Evolutionary conservation across 164 flowering plant genomes (phyloP).

Genomic region (Magnolia officinalis): DNA sequence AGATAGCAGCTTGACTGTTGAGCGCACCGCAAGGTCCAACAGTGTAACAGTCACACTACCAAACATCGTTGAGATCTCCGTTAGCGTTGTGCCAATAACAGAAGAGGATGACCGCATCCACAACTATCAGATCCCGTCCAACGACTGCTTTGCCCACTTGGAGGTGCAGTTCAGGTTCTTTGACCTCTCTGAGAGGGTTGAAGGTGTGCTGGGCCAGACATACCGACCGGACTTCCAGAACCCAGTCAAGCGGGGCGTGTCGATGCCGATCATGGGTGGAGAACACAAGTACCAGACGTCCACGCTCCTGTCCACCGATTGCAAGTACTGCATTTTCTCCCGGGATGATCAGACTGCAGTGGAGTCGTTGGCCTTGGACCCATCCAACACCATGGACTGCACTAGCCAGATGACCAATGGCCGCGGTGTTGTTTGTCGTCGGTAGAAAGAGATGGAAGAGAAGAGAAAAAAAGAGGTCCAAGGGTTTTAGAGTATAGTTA

Average conservation of each 20-base stretch:
- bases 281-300: slow-evolving; percentile 29
- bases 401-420: slow-evolving; percentile 23
- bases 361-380: slow-evolving; percentile 14
- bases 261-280: slow-evolving; percentile 35
- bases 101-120: slow-evolving; percentile 33
- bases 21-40: slow-evolving; percentile 19
- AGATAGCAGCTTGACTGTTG: slow-evolving; percentile 10
- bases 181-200: slow-evolving; percentile 22
- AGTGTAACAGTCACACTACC: slow-evolving; percentile 16
- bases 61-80: slow-evolving; percentile 18
- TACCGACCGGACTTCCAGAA: slow-evolving; percentile 22
- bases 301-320: slow-evolving; percentile 23
- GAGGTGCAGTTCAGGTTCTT: slow-evolving; percentile 36
- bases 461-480: neutral
- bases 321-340: slow-evolving; percentile 22
- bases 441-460: slow-evolving; percentile 3
- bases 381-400: slow-evolving; percentile 15
- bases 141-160: slow-evolving; percentile 36
- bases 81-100: slow-evolving; percentile 25
- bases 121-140: slow-evolving; percentile 30
- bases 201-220: slow-evolving; percentile 31
- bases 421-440: slow-evolving; percentile 25
- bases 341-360: neutral
- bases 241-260: slow-evolving; percentile 30
- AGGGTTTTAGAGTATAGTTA: neutral